Evolutionary conservation across 345 rosid species (phyloP), one percentile per base, ranked within the genome.

Genomic region (Gynandropsis gynandra): DNA sequence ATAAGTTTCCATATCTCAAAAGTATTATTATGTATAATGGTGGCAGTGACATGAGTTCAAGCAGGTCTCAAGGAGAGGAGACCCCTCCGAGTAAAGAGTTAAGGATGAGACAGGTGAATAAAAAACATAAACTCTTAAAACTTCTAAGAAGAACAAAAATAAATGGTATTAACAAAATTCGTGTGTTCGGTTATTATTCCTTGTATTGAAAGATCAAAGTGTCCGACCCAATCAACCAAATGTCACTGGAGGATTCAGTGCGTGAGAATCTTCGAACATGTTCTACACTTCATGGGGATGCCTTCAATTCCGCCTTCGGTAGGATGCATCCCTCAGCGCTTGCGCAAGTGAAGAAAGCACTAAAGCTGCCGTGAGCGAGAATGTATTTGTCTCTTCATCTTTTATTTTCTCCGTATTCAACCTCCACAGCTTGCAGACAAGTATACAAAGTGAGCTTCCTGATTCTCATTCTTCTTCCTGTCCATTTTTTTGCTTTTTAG

Each of bases 241-340:
- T 81, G 70, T 81, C 98, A 8, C 51, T 92, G 58, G 95, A 85
- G 78, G 83, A 65, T 61, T 81, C 74, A 3, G 85, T 83, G 63
- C 72, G 89, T 63, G 93, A 87, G 21, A 87, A 92, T 58, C 93
- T 87, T 63, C 90, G 80, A 66, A 77, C 83, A 7, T 92, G 97
- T 74, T 73, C 86, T 14, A 56, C 79, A 34, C 75, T 92, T 59
- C 98, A 92, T 50, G 97, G 95, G 20, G 95, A 92, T 54, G 74
- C 89, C 18, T 92, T 92, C 37, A 79, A 85, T 69, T 65, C 84
- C 18, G 76, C 83, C 50, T 79, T 87, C 14, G 43, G 74, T 65
- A 76, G 88, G 64, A 87, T 92, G 78, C 95, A 87, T 69, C 82
- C 97, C 16, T 61, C 98, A 2, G 77, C 96, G 50, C 66, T 87